Evolutionary conservation across 2,329 filamentous ascomycete genomes (phyloP), one percentile per base, ranked within the genome.

Genomic region (Monosporascus sp.): DNA sequence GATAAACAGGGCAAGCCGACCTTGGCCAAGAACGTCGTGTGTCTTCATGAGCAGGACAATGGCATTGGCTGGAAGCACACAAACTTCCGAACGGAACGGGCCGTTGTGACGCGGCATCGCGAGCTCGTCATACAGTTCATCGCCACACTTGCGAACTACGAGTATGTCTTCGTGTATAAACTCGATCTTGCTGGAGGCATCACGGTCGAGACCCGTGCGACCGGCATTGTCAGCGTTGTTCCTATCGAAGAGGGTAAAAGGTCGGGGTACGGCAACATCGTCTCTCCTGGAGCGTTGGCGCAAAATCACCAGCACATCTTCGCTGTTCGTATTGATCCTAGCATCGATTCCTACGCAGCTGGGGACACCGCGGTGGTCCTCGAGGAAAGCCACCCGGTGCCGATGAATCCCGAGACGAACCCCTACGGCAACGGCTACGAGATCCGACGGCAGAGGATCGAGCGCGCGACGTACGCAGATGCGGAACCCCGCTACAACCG

Each of bases 61-160:
- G 85, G 85, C 5, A 85, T 88, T 42, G 76, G 78, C 6, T 88
- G 84, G 83, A 88, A 88, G 63, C 85, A 88, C 68, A 86, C 83
- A 5, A 87, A 88, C 70, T 86, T 80, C 72, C 75, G 84, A 4
- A 88, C 83, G 0, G 74, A 76, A 27, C 76, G 81, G 2, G 82
- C 83, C 0, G 81, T 84, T 1, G 81, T 87, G 0, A 81, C 80
- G 0, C 74, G 85, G 7, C 74, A 77, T 53, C 77, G 85, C 1
- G 80, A 86, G 58, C 74, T 88, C 2, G 83, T 88, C 0, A 67
- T 88, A 2, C 85, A 88, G 59, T 84, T 81, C 62, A 84, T 88
- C 66, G 81, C 85, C 57, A 88, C 85, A 0, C 76, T 88, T 2
- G 81, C 81, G 20, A 88, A 89, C 69, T 88, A 89, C 70, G 85